Conservation (phyloP, 116 monocot genomes). For the Trichopus zeylanicus region DNA sequence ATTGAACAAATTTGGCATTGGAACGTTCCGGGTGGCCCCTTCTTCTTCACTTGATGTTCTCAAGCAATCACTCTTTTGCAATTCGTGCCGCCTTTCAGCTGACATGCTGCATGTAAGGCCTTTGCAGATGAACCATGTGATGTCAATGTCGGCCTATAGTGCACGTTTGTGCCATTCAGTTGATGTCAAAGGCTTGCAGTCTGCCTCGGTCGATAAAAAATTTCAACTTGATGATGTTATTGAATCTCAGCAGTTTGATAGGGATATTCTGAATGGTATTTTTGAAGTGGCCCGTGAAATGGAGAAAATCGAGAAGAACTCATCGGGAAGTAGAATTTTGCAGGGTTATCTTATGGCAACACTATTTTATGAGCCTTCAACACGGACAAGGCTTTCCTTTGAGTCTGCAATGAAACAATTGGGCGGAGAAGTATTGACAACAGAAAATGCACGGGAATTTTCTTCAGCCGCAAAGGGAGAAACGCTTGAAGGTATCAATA, state of each 20-base stretch:
- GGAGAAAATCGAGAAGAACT: slow-evolving; percentile 75
- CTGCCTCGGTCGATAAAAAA: slow-evolving; percentile 10
- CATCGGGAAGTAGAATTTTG: slow-evolving; percentile 39
- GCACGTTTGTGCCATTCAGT: slow-evolving; percentile 2
- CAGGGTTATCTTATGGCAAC: slow-evolving; percentile 89
- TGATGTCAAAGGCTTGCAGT: slow-evolving; percentile 6
- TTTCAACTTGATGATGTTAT: slow-evolving; percentile 82
- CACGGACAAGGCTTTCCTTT: slow-evolving; percentile 92
- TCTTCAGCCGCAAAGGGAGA: slow-evolving; percentile 97
- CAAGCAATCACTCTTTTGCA: too few species aligned
- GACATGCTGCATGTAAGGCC: too few species aligned
- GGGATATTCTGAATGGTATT: slow-evolving; percentile 57
- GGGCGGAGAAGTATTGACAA: slow-evolving; percentile 91
- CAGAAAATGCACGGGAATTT: slow-evolving; percentile 93
- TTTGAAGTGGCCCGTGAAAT: slow-evolving; percentile 75
- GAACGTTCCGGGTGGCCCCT: too few species aligned
- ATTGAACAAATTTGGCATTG: too few species aligned
- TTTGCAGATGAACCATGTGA: too few species aligned
- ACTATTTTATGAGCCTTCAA: slow-evolving; percentile 96
- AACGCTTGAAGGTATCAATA: slow-evolving; percentile 83
- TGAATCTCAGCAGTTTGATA: slow-evolving; percentile 90
- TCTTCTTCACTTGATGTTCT: too few species aligned
- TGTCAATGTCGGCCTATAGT: too few species aligned
- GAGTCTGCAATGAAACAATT: slow-evolving; percentile 93
- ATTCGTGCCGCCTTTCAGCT: too few species aligned